Conservation (phyloP, 371 early-diverging fungal genomes). For the Paraphysoderma sedebokerense region DNA sequence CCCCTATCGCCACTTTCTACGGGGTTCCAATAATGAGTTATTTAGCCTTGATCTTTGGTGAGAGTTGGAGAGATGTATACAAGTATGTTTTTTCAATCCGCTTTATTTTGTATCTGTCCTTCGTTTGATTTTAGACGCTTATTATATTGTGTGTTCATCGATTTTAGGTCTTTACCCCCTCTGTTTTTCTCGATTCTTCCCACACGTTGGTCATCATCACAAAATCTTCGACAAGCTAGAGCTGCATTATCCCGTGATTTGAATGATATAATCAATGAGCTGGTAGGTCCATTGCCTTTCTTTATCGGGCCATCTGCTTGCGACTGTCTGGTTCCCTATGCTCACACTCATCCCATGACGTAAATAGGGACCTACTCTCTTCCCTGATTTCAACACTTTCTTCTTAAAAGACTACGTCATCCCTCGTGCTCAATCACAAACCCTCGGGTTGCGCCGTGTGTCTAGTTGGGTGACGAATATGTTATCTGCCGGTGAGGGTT, state of each 20-base stretch:
- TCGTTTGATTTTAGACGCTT: neutral
- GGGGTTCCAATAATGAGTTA: constrained; percentile 55
- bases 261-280: neutral
- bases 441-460: no score
- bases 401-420: neutral
- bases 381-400: neutral
- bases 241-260: neutral
- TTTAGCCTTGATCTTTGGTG: constrained; percentile 67
- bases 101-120: neutral
- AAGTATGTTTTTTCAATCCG: constrained; percentile 17
- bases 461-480: no score
- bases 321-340: neutral
- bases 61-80: constrained; percentile 73
- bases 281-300: neutral
- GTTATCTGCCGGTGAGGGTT: no score
- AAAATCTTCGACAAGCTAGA: constrained; percentile 10
- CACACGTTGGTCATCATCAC: constrained; percentile 7
- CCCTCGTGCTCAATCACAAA: no score
- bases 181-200: constrained; percentile 53
- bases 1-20: constrained; percentile 35
- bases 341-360: neutral
- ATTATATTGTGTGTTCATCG: neutral
- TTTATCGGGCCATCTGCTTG: no score
- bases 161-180: constrained; percentile 55
- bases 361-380: neutral